Conservation (phyloP, 2,329 filamentous ascomycete genomes). For the Lachnellula arida region DNA sequence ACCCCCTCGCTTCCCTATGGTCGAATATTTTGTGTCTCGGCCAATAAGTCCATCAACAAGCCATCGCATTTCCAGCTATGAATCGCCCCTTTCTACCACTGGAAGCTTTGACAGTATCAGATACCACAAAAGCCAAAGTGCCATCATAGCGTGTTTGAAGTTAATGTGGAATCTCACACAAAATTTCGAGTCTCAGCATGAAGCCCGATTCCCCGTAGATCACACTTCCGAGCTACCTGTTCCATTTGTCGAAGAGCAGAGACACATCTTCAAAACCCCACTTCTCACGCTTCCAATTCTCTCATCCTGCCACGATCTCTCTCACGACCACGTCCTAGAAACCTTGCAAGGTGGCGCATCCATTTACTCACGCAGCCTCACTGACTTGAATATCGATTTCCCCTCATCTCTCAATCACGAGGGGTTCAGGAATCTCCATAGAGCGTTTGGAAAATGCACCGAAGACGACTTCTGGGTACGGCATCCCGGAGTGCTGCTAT, state of each 20-base stretch:
- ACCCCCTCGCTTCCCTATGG: slow-evolving; percentile 10
- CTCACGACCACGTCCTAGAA: slow-evolving; percentile 8
- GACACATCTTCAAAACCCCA: slow-evolving; percentile 6
- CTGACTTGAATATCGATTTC: neutral
- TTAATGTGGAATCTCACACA: slow-evolving; percentile 3
- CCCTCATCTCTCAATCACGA: slow-evolving; percentile 1
- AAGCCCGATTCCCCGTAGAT: neutral
- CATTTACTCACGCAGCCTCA: slow-evolving; percentile 5
- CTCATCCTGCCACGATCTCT: slow-evolving; percentile 8
- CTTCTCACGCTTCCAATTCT: slow-evolving; percentile 11
- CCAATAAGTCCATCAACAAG: slow-evolving; percentile 1
- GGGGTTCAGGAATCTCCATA: neutral
- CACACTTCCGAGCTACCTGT: neutral
- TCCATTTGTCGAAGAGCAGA: slow-evolving; percentile 4
- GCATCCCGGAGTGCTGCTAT: slow-evolving; percentile 12
- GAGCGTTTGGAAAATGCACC: slow-evolving; percentile 4
- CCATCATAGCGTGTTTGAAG: slow-evolving; percentile 1
- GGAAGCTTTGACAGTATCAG: neutral
- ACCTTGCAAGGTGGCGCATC: slow-evolving; percentile 2
- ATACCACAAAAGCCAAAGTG: slow-evolving; percentile 1
- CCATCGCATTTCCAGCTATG: neutral
- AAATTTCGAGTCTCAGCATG: neutral
- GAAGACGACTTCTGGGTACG: slow-evolving; percentile 11
- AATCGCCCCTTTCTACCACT: slow-evolving; percentile 5
- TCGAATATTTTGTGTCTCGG: slow-evolving; percentile 5